These are phyloP conservation scores for Debaryomyces robertsiae DNA, from an alignment of 1,139 yeast genomes.

Conservation along the genomic window DNA sequence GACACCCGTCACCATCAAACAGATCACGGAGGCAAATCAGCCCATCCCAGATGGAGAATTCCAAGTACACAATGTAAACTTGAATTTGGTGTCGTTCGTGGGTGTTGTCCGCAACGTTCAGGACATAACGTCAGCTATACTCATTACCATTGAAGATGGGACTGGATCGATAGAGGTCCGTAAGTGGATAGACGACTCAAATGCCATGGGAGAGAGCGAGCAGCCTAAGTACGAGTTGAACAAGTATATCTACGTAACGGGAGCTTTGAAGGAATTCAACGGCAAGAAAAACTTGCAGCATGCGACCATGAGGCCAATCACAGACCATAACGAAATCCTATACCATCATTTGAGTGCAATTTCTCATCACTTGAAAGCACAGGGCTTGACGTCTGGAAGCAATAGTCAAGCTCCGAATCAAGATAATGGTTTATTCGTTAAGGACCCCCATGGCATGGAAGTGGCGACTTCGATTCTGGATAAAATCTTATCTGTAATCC, in stretches of 20 bases:
- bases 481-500: constrained; percentile 51
- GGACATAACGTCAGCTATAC: constrained; percentile 55
- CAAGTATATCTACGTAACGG: constrained; percentile 69
- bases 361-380: constrained; percentile 58
- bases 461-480: constrained; percentile 38
- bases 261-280: constrained; percentile 70
- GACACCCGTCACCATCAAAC: constrained; percentile 85
- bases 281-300: constrained; percentile 68
- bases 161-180: constrained; percentile 75
- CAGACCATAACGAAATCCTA: constrained; percentile 72
- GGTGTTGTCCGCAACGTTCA: constrained; percentile 66
- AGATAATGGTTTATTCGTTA: constrained; percentile 49
- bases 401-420: constrained; percentile 13
- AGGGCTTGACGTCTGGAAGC: constrained; percentile 32
- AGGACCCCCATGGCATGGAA: constrained; percentile 31
- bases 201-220: constrained; percentile 39
- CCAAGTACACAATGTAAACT: constrained; percentile 60
- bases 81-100: constrained; percentile 62
- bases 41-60: constrained; percentile 77
- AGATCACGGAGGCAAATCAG: constrained; percentile 67
- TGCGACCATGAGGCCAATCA: constrained; percentile 59
- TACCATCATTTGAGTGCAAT: constrained; percentile 79
- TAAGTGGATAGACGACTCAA: constrained; percentile 63
- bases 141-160: constrained; percentile 77
- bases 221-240: constrained; percentile 31